Evolutionary conservation across 1,284 basidiomycete genomes (phyloP), one percentile per base, ranked within the genome.

Genomic region (Boletus semigastroideus): DNA sequence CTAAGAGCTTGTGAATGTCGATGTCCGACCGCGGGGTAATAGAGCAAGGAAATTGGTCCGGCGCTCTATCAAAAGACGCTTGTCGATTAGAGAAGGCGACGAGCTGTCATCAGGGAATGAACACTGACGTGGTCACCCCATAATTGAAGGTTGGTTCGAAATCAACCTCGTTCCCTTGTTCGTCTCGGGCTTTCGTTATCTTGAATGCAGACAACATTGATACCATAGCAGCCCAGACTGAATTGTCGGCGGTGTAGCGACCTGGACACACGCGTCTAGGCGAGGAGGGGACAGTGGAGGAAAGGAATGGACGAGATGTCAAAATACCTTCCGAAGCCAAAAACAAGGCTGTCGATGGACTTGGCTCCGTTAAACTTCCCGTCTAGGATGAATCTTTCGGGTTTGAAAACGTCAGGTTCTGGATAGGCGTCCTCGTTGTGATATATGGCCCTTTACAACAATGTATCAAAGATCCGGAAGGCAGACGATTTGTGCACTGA

Each of bases 311-410:
- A 28, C 20, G 4, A 28, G 22, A 45, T 4, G 17, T 34, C 39
- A 51, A 25, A 6, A 41, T 49, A 69, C 48, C 72, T 65, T 12
- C 78, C 78, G 55, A 78, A 79, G 3, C 79, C 78, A 57, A 74
- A 79, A 2, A 62, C 64, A 46, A 71, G 10, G 14, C 49, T 62
- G 13, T 56, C 71, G 3, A 51, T 53, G 17, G 63, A 58, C 34
- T 73, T 72, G 56, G 74, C 72, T 38, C 68, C 65, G n/a, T 71
- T 62, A 11, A 54, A 31, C 30, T 44, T 56, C 9, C 56, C 59
- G 12, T 57, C 48, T 16, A 41, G 42, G 14, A 70, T 42, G 58
- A 75, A 79, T 19, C 78, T 63, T 39, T 72, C 70, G 1, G 78
- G 79, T 41, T 67, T 61, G 59, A 81, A 80, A 3, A 42, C 54